Evolutionary conservation across 129 eudicot species (phyloP).

Genomic region (Saposhnikovia divaricata): DNA sequence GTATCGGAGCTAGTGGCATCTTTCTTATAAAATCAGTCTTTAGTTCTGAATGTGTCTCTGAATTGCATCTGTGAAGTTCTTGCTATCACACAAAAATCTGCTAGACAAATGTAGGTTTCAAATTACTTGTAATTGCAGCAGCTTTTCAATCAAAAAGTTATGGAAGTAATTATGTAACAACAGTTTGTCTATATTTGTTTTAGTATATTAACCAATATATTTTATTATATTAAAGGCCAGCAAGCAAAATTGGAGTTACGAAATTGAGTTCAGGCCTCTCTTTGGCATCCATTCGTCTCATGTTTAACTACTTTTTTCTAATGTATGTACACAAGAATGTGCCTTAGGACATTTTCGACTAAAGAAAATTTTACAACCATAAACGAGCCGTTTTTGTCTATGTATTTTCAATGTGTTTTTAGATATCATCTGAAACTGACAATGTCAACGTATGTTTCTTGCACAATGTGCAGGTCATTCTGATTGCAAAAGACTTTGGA

Average conservation of each 20-base stretch:
- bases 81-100: not conserved
- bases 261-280: not conserved
- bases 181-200: not conserved
- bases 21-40: no score
- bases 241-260: not conserved
- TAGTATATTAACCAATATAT: not conserved
- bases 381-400: not conserved
- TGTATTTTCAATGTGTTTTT: not conserved
- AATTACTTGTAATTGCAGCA: not conserved
- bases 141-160: not conserved
- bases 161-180: not conserved
- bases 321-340: not conserved
- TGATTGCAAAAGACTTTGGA: conserved; percentile 34
- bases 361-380: not conserved
- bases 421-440: not conserved
- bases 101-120: not conserved
- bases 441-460: not conserved
- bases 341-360: not conserved
- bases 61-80: not conserved
- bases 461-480: conserved; percentile 15
- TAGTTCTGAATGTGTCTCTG: no score
- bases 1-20: no score
- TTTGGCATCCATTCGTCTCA: not conserved
- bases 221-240: not conserved
- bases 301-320: not conserved